Evolutionary conservation across 208 protist genomes (phyloP).

Genomic region (Trypanosoma scelopori): DNA sequence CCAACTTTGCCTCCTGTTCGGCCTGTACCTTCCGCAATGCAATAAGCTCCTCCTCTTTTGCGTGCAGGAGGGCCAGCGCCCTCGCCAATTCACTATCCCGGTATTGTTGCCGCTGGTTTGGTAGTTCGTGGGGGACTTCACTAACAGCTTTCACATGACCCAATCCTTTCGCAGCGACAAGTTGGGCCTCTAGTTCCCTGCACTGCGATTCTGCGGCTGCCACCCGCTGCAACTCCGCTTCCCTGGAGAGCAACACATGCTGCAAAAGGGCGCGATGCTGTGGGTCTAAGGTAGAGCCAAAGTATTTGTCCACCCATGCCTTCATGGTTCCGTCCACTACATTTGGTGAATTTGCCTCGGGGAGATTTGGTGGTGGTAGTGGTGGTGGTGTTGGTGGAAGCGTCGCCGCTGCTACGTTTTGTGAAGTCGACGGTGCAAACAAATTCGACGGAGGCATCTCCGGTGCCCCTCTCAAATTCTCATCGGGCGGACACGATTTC

Average conservation of each 20-base stretch:
- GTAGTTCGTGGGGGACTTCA: not conserved
- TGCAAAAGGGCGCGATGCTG: conserved; percentile 29
- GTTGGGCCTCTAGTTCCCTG: conserved; percentile 17
- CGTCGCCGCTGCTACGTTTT: conserved; percentile 5
- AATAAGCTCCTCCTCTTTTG: conserved; percentile 18
- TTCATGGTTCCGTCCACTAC: conserved; percentile 13
- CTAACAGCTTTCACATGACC: not conserved
- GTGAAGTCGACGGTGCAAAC: conserved; percentile 7
- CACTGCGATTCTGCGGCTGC: conserved; percentile 28
- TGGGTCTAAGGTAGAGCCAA: conserved; percentile 25
- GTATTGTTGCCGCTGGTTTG: conserved; percentile 1
- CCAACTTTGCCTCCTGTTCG: conserved; percentile 14
- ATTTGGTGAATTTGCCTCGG: not conserved
- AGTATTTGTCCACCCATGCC: conserved; percentile 27
- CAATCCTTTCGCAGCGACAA: not conserved
- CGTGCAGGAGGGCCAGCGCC: conserved; percentile 1
- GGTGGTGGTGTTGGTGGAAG: conserved; percentile 17
- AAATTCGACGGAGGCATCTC: no score
- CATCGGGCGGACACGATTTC: not conserved
- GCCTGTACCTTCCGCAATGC: conserved; percentile 12
- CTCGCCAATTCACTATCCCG: not conserved
- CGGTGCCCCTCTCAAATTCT: no score
- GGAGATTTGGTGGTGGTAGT: conserved; percentile 10
- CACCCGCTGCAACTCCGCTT: conserved; percentile 28
- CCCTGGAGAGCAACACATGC: conserved; percentile 30